These are phyloP conservation scores for Vigna angularis DNA, from an alignment of 306 rosid genomes.

Conservation along the genomic window DNA sequence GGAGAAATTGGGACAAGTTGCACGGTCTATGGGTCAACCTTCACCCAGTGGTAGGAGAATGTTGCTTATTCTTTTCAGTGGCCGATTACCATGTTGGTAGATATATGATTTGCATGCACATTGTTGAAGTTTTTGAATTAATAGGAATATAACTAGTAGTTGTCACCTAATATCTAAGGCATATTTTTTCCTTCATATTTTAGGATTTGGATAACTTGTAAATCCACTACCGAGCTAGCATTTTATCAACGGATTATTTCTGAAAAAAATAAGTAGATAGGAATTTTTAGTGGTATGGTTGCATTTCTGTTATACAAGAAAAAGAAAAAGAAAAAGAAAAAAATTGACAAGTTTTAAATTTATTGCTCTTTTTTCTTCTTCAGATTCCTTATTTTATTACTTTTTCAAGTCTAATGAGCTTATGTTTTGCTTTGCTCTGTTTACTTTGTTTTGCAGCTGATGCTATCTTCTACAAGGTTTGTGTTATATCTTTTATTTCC, in stretches of 20 bases:
- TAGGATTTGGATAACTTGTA: background rate
- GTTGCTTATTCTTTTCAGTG: conserved; percentile 8
- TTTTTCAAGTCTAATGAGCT: conserved; percentile 45
- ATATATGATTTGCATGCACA: conserved; percentile 38
- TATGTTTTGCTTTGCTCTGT: conserved; percentile 31
- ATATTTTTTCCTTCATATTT: background rate
- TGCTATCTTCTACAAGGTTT: conserved; percentile 77
- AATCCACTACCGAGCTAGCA: conserved; percentile 29
- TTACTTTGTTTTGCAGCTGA: conserved; percentile 60
- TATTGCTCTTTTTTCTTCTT: conserved; percentile 2
- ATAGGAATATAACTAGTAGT: conserved; percentile 26
- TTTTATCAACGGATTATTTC: conserved; percentile 18
- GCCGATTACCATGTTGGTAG: conserved; percentile 30
- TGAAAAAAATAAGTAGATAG: background rate
- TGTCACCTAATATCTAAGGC: conserved; percentile 1
- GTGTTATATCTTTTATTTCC: conserved; percentile 24
- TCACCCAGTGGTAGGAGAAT: conserved; percentile 62
- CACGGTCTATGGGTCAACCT: conserved; percentile 67
- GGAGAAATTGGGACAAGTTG: conserved; percentile 79
- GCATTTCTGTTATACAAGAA: conserved; percentile 28
- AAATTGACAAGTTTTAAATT: conserved; percentile 19
- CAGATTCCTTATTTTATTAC: conserved; percentile 16
- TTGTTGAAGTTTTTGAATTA: conserved; percentile 16
- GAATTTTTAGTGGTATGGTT: conserved; percentile 23
- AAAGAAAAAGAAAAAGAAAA: background rate